Percentiles rank a stretch among this genome's conserved stretches.
phyloP scores from a whole-genome alignment of 2,329 filamentous ascomycete species.

The Blumeria hordei region DNA sequence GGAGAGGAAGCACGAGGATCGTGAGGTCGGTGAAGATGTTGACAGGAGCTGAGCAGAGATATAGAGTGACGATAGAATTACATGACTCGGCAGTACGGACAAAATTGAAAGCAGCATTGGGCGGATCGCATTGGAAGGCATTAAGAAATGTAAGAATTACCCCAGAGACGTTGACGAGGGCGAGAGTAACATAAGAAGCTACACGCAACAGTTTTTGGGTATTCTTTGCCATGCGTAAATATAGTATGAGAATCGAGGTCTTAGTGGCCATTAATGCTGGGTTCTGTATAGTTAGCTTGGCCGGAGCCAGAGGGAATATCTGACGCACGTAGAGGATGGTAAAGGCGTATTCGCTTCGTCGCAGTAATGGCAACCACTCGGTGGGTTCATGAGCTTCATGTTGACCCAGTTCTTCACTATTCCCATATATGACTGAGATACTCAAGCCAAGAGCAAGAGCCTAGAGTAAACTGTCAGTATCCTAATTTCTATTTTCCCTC shows the following conservation, averaged over 20 bases:
- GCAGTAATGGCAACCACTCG: constrained; percentile 16
- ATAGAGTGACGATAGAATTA: constrained; percentile 31
- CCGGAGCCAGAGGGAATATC: neutral
- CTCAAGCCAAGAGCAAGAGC: constrained; percentile 4
- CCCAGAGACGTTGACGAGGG: constrained; percentile 57
- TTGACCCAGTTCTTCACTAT: neutral
- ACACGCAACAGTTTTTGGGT: constrained; percentile 52
- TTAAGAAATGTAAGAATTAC: constrained; percentile 64
- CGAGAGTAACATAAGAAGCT: constrained; percentile 58
- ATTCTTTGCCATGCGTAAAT: constrained; percentile 58
- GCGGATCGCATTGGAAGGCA: constrained; percentile 50
- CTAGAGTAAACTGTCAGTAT: constrained; percentile 32
- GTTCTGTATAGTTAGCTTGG: constrained; percentile 29
- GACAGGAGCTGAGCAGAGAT: constrained; percentile 56
- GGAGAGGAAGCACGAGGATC: constrained; percentile 69
- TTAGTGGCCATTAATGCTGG: constrained; percentile 79
- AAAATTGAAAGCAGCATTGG: constrained; percentile 39
- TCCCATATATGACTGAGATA: neutral
- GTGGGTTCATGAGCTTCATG: neutral
- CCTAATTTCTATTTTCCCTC: constrained; percentile 1
- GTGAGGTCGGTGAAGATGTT: constrained; percentile 83
- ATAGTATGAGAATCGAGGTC: constrained; percentile 80
- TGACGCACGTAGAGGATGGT: constrained; percentile 33
- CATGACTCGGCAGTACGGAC: constrained; percentile 18
- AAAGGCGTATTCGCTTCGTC: constrained; percentile 37